Conservation (phyloP, 805 yeast genomes). For the Candida pseudofarinosa region DNA sequence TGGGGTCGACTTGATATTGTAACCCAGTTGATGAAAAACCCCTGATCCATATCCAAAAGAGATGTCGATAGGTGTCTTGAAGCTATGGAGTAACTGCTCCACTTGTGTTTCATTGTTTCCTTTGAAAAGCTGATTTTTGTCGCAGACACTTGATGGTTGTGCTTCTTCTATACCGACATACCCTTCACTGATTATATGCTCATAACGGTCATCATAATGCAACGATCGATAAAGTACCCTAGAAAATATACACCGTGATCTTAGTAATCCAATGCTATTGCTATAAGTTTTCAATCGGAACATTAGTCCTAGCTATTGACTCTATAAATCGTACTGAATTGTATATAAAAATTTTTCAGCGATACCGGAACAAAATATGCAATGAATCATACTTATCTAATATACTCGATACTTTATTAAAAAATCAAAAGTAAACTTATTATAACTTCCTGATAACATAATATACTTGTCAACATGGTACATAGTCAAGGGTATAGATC, state of each 20-base stretch:
- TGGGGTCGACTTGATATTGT: slow-evolving; percentile 24
- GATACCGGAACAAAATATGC: not conserved
- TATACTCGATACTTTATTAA: too few relatives aligned
- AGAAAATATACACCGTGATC: not conserved
- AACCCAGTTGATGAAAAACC: slow-evolving; percentile 67
- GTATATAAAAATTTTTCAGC: not conserved
- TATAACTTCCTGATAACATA: too few relatives aligned
- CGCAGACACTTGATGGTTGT: slow-evolving; percentile 49
- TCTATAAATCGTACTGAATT: slow-evolving; percentile 9
- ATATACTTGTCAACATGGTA: slow-evolving; percentile 2
- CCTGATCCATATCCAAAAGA: slow-evolving; percentile 96
- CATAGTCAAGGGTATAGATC: slow-evolving; percentile 68
- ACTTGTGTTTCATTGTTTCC: slow-evolving; percentile 42
- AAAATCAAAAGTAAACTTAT: too few relatives aligned
- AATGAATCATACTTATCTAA: not conserved
- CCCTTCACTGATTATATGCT: slow-evolving; percentile 24
- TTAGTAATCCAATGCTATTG: not conserved
- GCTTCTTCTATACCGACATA: slow-evolving; percentile 19
- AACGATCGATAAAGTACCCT: not conserved
- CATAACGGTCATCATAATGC: slow-evolving; percentile 14
- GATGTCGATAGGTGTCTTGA: slow-evolving; percentile 68
- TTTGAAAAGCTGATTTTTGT: slow-evolving; percentile 52
- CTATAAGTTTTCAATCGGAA: not conserved
- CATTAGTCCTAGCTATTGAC: too few relatives aligned
- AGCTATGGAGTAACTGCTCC: slow-evolving; percentile 47